These are phyloP conservation scores for Uromyces viciae-fabae DNA, from an alignment of 1,284 basidiomycete species.

Conservation along the genomic window DNA sequence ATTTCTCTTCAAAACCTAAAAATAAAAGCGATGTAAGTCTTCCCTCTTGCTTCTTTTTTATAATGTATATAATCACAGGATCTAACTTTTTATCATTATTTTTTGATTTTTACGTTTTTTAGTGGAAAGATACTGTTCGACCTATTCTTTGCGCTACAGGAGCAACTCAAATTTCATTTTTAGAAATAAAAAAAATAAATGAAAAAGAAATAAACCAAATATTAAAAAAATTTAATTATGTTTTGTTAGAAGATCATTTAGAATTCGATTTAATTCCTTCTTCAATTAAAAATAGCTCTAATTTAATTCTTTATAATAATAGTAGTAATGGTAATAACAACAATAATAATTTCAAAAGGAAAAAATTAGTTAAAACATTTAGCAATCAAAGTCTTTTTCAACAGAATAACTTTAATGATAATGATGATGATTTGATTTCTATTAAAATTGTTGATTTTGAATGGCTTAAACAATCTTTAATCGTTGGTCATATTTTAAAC, in stretches of 20 bases:
- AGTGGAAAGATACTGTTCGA: slow-evolving; percentile 23
- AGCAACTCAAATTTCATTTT: background rate
- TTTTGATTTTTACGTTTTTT: background rate
- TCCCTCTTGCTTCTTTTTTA: background rate
- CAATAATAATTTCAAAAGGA: too few species aligned
- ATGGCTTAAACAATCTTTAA: slow-evolving; percentile 78
- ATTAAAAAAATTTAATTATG: background rate
- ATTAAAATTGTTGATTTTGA: slow-evolving; percentile 59
- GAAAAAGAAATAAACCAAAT: background rate
- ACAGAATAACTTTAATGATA: too few species aligned
- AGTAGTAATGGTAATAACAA: too few species aligned
- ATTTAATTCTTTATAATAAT: too few species aligned
- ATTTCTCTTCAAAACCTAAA: background rate
- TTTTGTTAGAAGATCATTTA: slow-evolving; percentile 18
- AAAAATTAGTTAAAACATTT: too few species aligned
- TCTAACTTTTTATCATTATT: background rate
- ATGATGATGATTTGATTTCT: slow-evolving; percentile 53
- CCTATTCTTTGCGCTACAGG: slow-evolving; percentile 17
- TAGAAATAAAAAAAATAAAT: background rate
- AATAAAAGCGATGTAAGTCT: background rate
- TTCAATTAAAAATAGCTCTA: too few species aligned
- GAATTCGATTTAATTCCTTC: background rate
- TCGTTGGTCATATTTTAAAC: slow-evolving; percentile 59
- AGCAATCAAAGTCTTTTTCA: too few species aligned
- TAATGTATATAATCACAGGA: background rate